Conservation (phyloP, 768 basidiomycete species). For the Leccinum fibrillosum region DNA sequence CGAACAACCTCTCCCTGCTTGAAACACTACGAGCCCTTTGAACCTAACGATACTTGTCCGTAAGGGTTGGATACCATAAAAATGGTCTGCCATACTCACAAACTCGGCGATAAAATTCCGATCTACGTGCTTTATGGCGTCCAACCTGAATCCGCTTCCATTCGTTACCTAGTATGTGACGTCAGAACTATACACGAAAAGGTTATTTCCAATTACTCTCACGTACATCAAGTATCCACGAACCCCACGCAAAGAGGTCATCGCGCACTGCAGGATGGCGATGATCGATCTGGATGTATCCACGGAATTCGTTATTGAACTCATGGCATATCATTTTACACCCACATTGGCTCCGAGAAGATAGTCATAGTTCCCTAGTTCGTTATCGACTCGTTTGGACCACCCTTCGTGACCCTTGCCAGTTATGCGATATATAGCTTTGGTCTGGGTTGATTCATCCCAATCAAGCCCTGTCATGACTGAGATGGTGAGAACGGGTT, state of each 20-base stretch:
- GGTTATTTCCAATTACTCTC: not conserved
- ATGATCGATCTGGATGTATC: slow-evolving; percentile 64
- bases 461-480: slow-evolving; percentile 68
- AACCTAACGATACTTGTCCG: slow-evolving; percentile 38
- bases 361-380: slow-evolving; percentile 88
- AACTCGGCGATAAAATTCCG: slow-evolving; percentile 63
- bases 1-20: slow-evolving; percentile 54
- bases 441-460: slow-evolving; percentile 64
- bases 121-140: slow-evolving; percentile 91
- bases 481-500: not conserved
- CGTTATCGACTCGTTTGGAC: slow-evolving; percentile 76
- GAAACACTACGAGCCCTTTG: slow-evolving; percentile 45
- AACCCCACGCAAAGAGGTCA: slow-evolving; percentile 75
- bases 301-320: slow-evolving; percentile 11
- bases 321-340: slow-evolving; percentile 3
- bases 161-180: slow-evolving; percentile 52
- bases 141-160: slow-evolving; percentile 76
- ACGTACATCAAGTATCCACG: slow-evolving; percentile 64
- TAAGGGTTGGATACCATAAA: not conserved
- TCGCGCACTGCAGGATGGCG: slow-evolving; percentile 75
- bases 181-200: slow-evolving; percentile 1
- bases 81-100: slow-evolving; percentile 38
- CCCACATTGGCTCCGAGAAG: slow-evolving; percentile 71
- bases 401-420: slow-evolving; percentile 69
- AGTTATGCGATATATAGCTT: slow-evolving; percentile 70